Base-by-base conservation (phyloP, 495 filamentous ascomycete species). In the Aspergillus sclerotioniger region DNA sequence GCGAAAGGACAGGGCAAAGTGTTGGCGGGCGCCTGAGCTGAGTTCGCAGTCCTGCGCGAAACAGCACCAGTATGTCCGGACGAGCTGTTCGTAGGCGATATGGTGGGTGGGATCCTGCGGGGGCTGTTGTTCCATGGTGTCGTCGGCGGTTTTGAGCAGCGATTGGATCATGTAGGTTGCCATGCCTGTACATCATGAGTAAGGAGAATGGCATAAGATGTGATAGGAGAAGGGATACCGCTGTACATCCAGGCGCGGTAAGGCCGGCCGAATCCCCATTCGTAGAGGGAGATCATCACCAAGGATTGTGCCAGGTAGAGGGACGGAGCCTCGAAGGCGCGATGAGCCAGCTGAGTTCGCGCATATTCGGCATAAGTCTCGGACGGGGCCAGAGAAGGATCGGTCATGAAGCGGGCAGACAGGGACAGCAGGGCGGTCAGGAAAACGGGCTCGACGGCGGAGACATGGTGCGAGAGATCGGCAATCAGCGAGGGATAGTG, bases 171-270 rank as follows among this genome's bases (percentile, higher is more conserved):
- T 78, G 32, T 78, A 78, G 0, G 73, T 78, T 5, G 75, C 75
- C 75, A 78, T 78, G 25, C 75, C 74, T 76, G 45, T n/a, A 15
- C 3, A 19, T 15, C 0, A 35, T 65, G 13, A 59, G 54, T 17
- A 19, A 15, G 1, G n/a, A 41, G 37, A 13, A 13, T 41, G 13
- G 37, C 2, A n/a, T 41, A 41, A 13, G 37, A 13, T 15, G n/a
- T 37, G 21, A 43, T 10, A 44, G 15, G 41, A 19, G 21, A 15
- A 49, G 31, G 58, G 60, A 16, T 65, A 76, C 74, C 75, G 35
- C 73, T 78, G 48, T 78, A 78, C 75, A 78, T 78, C 75, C 75
- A 78, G 2, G 75, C 73, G 48, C 73, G 72, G 53, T 78, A 78
- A 2, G 75, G 72, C n/a, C 68, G 67, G 3, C 75, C 72, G 4